Conservation (phyloP, 2,329 filamentous ascomycete genomes). For the Amesomyces nigricolor region DNA sequence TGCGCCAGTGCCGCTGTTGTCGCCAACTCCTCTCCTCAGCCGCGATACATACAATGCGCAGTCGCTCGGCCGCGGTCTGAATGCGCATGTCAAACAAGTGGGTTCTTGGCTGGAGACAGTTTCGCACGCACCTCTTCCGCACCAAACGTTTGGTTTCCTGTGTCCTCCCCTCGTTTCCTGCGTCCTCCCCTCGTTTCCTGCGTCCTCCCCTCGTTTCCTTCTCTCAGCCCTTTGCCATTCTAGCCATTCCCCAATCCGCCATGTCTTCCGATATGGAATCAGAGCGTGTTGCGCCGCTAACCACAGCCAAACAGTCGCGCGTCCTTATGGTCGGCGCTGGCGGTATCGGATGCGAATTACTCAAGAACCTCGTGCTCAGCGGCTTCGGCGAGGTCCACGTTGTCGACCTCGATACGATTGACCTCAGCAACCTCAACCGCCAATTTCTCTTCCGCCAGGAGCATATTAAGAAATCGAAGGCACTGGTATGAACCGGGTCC, state of each 20-base stretch:
- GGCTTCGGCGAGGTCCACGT: conserved; percentile 92
- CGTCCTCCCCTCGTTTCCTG: background rate
- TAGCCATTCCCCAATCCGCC: background rate
- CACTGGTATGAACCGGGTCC: conserved; percentile 55
- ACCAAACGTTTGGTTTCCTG: background rate
- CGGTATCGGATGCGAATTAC: conserved; percentile 92
- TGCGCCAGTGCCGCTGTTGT: conserved; percentile 18
- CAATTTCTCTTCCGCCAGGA: conserved; percentile 96
- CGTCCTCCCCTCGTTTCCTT: background rate
- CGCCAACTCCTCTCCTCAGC: conserved; percentile 21
- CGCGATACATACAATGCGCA: conserved; percentile 56
- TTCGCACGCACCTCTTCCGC: background rate
- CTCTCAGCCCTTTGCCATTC: background rate
- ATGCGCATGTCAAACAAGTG: conserved; percentile 65
- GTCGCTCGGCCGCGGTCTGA: conserved; percentile 60
- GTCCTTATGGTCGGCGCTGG: conserved; percentile 94
- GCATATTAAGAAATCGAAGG: conserved; percentile 97
- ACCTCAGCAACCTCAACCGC: conserved; percentile 93
- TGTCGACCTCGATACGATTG: conserved; percentile 96
- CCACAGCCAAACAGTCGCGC: conserved; percentile 55
- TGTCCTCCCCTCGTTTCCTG: background rate
- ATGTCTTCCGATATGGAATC: conserved; percentile 7
- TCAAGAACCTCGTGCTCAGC: conserved; percentile 90
- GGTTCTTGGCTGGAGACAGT: conserved; percentile 22
- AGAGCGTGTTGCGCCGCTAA: conserved; percentile 31